phyloP scores from a whole-genome alignment of 768 basidiomycete genomes.

The Cyclocybe cylindracea region DNA sequence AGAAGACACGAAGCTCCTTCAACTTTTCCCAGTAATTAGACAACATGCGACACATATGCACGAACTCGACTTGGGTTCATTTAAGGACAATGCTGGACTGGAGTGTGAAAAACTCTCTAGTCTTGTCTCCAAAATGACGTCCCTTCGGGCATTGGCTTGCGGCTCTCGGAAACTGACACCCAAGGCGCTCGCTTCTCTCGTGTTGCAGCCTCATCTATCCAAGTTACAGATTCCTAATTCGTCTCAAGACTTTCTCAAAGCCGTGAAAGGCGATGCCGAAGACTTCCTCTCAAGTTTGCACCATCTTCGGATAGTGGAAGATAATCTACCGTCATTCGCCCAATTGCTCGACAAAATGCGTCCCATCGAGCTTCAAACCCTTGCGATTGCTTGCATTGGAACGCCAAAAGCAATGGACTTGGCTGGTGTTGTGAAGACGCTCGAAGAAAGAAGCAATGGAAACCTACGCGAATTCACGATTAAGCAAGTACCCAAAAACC shows the following conservation, averaged over 20 bases:
- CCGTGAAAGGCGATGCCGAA: not conserved
- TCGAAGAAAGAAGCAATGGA: conserved; percentile 1
- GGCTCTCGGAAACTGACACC: conserved; percentile 3
- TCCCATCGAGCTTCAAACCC: conserved; percentile 1
- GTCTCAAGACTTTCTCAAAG: conserved; percentile 3
- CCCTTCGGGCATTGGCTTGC: conserved; percentile 9
- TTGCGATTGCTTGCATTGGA: not conserved
- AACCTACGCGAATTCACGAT: not conserved
- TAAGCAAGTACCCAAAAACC: not conserved
- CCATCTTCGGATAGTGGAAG: conserved; percentile 4
- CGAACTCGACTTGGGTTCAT: conserved; percentile 13
- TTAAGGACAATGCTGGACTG: not conserved
- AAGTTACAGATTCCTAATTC: conserved; percentile 4
- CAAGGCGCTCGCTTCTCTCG: conserved; percentile 5
- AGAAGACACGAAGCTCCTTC: not conserved
- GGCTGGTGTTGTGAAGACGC: not conserved
- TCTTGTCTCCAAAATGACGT: conserved; percentile 8
- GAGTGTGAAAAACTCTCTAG: conserved; percentile 3
- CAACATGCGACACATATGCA: conserved; percentile 9
- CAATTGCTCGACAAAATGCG: not conserved
- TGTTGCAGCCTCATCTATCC: conserved; percentile 5
- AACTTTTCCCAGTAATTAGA: conserved; percentile 5
- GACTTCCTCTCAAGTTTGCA: conserved; percentile 1
- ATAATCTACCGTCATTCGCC: not conserved
- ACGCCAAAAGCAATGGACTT: not conserved